Base-by-base conservation (phyloP, 2,329 filamentous ascomycete species). In the Neonectria punicea region DNA sequence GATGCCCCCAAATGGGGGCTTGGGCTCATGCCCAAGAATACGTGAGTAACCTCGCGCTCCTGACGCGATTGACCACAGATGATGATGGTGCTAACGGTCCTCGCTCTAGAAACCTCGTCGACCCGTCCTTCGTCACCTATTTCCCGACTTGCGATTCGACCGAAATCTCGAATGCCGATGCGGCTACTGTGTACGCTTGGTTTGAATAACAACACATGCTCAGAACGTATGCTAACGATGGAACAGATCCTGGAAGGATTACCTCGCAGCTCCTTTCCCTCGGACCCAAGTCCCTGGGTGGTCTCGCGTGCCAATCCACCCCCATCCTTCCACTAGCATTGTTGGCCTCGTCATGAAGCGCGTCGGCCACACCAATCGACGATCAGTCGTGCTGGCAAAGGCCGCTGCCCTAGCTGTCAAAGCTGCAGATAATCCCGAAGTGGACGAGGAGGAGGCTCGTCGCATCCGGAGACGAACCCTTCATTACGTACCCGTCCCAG, bases 331-430 rank as follows among this genome's bases (percentile, higher is more conserved):
- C n/a, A 71, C 70, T 50, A 64, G 63, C 51, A 67, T 70, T 46
- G 67, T 50, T 16, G 68, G 76, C 32, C 70, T 61, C 36, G 74
- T 79, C 57, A 79, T 79, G 77, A 79, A 78, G 73, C 75, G 77
- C 53, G 71, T 78, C 3, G 69, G 70, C 6, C 53, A 71, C 4
- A 59, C 32, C 59, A 63, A 32, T 20, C 50, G 66, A 5, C 49
- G 55, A 16, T 39, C 58, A 22, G 51, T 25, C 41, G 34, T 39
- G 5, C 32, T 25, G 1, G 30, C 66, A 28, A 53, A 57, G 8
- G 36, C 58, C 41, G 5, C 58, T 28, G 7, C 56, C 5, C 32
- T 58, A 16, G 25, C 61, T 7, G 36, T 61, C n/a, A 36, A 53
- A 2, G 43, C 53, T 3, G 47, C 44, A 3, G 49, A 51, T 1